Percentiles rank a stretch among this genome's conserved stretches.
Evolutionary conservation across 352 stramenopile species (phyloP).

Genomic region (Blastocystis sp.): DNA sequence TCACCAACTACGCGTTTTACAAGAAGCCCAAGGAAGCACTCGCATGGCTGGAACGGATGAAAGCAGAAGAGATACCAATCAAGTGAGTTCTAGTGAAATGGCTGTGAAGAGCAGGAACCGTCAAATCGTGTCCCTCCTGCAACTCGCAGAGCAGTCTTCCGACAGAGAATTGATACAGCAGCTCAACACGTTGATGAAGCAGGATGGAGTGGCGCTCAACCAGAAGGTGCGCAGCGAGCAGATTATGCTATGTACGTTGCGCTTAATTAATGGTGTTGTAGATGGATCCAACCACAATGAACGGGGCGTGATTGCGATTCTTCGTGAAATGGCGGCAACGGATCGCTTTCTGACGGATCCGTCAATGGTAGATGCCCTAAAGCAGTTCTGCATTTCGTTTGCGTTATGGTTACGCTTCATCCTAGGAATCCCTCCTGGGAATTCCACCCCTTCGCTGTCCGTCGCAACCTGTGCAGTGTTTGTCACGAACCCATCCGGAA

Average conservation of each 20-base stretch:
- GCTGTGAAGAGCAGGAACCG: conserved; percentile 12
- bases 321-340: background rate
- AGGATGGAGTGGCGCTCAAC: background rate
- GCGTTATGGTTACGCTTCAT: background rate
- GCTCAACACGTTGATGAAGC: background rate
- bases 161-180: background rate
- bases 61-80: background rate
- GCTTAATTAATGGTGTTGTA: background rate
- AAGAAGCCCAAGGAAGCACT: conserved; percentile 14
- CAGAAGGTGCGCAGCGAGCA: background rate
- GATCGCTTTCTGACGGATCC: background rate
- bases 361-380: background rate
- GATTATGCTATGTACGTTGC: conserved; percentile 1
- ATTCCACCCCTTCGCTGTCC: background rate
- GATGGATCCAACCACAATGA: conserved; percentile 4
- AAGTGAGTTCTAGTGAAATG: background rate
- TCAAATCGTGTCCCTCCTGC: conserved; percentile 2
- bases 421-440: conserved; percentile 38
- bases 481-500: conserved; percentile 13
- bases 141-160: conserved; percentile 3
- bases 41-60: conserved; percentile 5
- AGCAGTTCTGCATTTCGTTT: conserved; percentile 42
- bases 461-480: background rate
- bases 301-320: background rate
- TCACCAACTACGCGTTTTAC: conserved; percentile 15